A percentile compares a stretch with the other conserved stretches of the same genome.
Conservation (phyloP, 75 land plant genomes). For the Adiantum capillusveneris region DNA sequence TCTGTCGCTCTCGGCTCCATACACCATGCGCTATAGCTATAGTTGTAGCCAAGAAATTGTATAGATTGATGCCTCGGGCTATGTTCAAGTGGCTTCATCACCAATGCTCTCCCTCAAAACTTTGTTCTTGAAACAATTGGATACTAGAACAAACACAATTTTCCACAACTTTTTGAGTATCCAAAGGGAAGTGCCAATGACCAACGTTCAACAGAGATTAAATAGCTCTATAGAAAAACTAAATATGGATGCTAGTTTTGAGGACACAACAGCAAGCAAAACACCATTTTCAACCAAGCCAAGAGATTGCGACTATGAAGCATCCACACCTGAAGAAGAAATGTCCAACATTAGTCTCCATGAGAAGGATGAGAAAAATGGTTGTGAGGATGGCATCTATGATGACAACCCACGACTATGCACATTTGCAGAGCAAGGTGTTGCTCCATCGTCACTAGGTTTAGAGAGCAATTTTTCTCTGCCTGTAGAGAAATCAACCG, state of each 20-base stretch:
- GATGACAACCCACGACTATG: slow-evolving; percentile 47
- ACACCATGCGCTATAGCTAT: too few relatives aligned
- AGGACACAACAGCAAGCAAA: too few relatives aligned
- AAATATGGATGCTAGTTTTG: too few relatives aligned
- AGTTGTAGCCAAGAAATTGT: slow-evolving; percentile 27
- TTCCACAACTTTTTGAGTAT: too few relatives aligned
- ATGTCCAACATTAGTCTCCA: slow-evolving; percentile 1
- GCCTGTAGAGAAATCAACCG: too few relatives aligned
- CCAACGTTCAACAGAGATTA: too few relatives aligned
- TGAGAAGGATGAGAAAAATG: not conserved
- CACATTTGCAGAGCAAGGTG: slow-evolving; percentile 41
- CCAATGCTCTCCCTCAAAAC: slow-evolving; percentile 25
- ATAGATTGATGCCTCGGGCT: slow-evolving; percentile 40
- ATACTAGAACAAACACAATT: too few relatives aligned
- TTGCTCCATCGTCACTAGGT: slow-evolving; percentile 71
- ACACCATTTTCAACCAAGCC: too few relatives aligned
- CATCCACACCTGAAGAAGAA: slow-evolving; percentile 29
- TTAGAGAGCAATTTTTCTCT: too few relatives aligned
- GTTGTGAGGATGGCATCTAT: not conserved
- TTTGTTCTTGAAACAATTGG: not conserved
- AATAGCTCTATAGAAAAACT: too few relatives aligned
- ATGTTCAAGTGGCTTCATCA: slow-evolving; percentile 40
- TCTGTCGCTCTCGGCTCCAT: too few relatives aligned
- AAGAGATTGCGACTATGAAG: slow-evolving; percentile 1
- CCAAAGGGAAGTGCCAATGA: too few relatives aligned